Percentiles rank a stretch among this genome's conserved stretches.
phyloP scores from a whole-genome alignment of 179 eudicot species.

The Corrigiola litoralis region DNA sequence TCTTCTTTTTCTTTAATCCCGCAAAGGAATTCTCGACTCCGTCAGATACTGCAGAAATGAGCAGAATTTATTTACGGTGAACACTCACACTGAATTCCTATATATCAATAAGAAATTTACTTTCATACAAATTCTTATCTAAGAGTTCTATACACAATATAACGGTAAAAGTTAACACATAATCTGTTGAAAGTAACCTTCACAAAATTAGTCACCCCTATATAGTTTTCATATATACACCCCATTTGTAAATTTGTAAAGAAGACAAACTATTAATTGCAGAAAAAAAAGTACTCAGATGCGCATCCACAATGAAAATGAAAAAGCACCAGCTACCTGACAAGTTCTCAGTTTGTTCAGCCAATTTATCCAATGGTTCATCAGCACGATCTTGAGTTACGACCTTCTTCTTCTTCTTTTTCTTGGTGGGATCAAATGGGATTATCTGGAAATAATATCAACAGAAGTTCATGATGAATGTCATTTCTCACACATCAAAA shows the following conservation, averaged over 20 bases:
- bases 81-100: not conserved
- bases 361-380: constrained; percentile 56
- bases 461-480: not conserved
- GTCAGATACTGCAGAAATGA: constrained; percentile 50
- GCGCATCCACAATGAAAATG: no score
- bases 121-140: no score
- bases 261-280: no score
- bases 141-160: no score
- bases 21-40: constrained; percentile 57
- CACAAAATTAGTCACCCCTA: no score
- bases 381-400: constrained; percentile 70
- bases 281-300: no score
- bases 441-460: constrained; percentile 38
- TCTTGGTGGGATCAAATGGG: constrained; percentile 75
- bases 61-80: not conserved
- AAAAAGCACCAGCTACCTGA: constrained; percentile 33
- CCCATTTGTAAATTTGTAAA: no score
- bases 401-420: constrained; percentile 89
- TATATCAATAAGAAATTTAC: not conserved
- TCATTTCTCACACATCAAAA: not conserved
- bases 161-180: no score
- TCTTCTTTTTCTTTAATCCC: constrained; percentile 80
- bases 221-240: no score
- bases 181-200: no score
- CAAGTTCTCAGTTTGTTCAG: constrained; percentile 62